Conservation (phyloP, 2,329 filamentous ascomycete genomes). For the Clonostachys solani region DNA sequence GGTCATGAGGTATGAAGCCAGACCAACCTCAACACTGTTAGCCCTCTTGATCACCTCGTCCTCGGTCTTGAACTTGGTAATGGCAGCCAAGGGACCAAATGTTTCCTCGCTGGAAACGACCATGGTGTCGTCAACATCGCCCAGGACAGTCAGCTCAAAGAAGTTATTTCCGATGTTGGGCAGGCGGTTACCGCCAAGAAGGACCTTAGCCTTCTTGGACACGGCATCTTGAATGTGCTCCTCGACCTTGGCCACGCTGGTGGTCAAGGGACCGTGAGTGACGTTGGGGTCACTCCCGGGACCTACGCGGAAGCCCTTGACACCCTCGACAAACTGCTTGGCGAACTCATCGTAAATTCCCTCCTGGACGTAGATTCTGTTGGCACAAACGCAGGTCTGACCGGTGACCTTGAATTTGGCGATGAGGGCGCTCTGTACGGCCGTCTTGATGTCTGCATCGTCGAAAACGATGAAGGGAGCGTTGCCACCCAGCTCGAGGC, state of each 20-base stretch:
- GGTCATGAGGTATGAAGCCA: slow-evolving; percentile 16
- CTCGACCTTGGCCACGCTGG: slow-evolving; percentile 55
- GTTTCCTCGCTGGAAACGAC: slow-evolving; percentile 6
- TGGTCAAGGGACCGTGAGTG: slow-evolving; percentile 54
- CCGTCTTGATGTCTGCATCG: slow-evolving; percentile 60
- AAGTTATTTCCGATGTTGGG: slow-evolving; percentile 58
- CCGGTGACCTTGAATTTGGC: slow-evolving; percentile 36
- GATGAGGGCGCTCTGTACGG: slow-evolving; percentile 50
- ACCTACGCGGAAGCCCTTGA: slow-evolving; percentile 51
- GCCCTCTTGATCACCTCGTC: slow-evolving; percentile 21
- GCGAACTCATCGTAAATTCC: slow-evolving; percentile 47
- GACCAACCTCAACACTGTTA: slow-evolving; percentile 22
- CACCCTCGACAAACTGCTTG: slow-evolving; percentile 39
- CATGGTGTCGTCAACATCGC: slow-evolving; percentile 27
- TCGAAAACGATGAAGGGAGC: slow-evolving; percentile 61
- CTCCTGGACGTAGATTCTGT: slow-evolving; percentile 31
- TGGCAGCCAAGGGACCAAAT: slow-evolving; percentile 9
- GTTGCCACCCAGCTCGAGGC: slow-evolving; percentile 69
- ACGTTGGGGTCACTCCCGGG: slow-evolving; percentile 38
- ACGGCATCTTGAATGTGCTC: slow-evolving; percentile 54
- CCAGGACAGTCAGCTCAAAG: slow-evolving; percentile 66
- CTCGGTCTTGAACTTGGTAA: slow-evolving; percentile 16
- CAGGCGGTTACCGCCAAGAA: slow-evolving; percentile 47
- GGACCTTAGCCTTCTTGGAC: slow-evolving; percentile 52
- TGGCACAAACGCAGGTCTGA: slow-evolving; percentile 57